Conservation (phyloP, 108 stramenopile genomes). For the Skeletonema grethae region DNA sequence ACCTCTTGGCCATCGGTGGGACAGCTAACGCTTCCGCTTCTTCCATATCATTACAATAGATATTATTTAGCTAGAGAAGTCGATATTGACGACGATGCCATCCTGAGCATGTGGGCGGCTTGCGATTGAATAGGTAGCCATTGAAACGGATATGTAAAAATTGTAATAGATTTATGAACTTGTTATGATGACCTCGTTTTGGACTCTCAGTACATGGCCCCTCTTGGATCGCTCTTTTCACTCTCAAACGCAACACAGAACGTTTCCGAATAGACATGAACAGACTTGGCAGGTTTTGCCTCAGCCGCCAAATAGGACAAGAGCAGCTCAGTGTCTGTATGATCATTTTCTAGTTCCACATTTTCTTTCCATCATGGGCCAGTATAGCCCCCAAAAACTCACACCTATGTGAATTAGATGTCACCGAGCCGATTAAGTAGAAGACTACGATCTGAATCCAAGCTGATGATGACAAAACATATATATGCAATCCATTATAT, state of each 20-base stretch:
- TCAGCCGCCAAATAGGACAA: constrained; percentile 62
- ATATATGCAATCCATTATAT: neutral
- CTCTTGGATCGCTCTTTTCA: constrained; percentile 14
- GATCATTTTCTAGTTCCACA: constrained; percentile 45
- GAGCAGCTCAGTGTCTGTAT: constrained; percentile 41
- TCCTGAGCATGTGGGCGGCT: neutral
- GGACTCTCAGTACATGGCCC: constrained; percentile 7
- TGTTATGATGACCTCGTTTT: neutral
- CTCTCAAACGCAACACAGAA: no score
- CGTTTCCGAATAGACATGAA: no score
- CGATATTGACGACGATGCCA: neutral
- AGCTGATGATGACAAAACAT: neutral
- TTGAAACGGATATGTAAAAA: no score
- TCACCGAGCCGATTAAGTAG: no score
- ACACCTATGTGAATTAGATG: no score
- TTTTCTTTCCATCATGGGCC: neutral
- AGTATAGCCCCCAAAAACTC: no score
- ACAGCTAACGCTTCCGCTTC: neutral
- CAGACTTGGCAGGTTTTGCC: constrained; percentile 60
- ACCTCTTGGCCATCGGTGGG: neutral
- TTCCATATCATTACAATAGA: neutral
- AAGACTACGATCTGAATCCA: no score
- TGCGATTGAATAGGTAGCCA: neutral
- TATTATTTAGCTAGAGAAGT: neutral
- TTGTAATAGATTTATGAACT: neutral